A percentile compares a stretch with the other conserved stretches of the same genome.
Evolutionary conservation across 164 flowering plant genomes (phyloP).

Genomic region (Protea cynaroides): DNA sequence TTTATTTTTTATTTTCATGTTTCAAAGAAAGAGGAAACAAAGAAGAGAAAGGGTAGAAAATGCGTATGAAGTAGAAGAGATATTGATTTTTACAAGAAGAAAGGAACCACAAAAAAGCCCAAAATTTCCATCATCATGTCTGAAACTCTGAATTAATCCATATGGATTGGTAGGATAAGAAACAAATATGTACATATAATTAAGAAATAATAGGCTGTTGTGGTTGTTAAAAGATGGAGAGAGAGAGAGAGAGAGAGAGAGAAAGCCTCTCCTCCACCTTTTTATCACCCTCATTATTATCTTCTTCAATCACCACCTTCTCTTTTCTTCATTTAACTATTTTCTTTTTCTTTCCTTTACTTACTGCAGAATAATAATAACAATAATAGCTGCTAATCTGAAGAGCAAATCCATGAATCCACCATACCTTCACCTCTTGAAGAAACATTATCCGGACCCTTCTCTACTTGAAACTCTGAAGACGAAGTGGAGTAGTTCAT

Average conservation of each 20-base stretch:
- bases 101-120: background rate
- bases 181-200: conserved; percentile 16
- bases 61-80: too few relatives aligned
- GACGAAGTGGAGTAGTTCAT: conserved; percentile 29
- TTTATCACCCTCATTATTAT: background rate
- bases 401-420: conserved; percentile 59
- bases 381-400: conserved; percentile 21
- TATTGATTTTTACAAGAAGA: too few relatives aligned
- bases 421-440: conserved; percentile 51
- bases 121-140: conserved; percentile 18
- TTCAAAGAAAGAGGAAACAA: background rate
- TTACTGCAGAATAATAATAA: too few relatives aligned
- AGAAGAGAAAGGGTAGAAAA: too few relatives aligned
- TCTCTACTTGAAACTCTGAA: conserved; percentile 30
- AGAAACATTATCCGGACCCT: conserved; percentile 35
- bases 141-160: too few relatives aligned
- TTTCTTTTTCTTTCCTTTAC: background rate
- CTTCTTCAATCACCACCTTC: background rate
- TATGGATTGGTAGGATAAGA: background rate
- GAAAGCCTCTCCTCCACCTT: background rate
- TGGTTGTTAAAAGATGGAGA: background rate
- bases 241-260: background rate
- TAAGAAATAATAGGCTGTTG: background rate
- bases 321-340: background rate
- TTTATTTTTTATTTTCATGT: background rate